Evolutionary conservation across 176 grass and related monocot species (phyloP).

Genomic region (Urochloa ruziziensis): DNA sequence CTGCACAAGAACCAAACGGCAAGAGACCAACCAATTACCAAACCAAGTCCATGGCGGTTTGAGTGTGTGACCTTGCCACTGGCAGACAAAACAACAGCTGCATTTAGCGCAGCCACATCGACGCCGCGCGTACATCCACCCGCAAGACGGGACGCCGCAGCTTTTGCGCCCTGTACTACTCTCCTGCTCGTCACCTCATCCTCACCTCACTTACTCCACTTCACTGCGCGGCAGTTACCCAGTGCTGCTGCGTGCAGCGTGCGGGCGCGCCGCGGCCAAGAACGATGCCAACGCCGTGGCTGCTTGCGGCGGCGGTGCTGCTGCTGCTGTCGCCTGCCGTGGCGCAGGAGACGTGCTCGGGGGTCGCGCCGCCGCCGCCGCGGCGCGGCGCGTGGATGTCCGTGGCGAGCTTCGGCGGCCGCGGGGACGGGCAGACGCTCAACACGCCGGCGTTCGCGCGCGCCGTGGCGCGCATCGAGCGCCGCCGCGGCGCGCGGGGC

Average conservation of each 20-base stretch:
- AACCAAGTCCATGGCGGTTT: slow-evolving; percentile 9
- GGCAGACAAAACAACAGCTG: neutral
- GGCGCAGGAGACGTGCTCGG: slow-evolving; percentile 46
- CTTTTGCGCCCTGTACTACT: slow-evolving; percentile 19
- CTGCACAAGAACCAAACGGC: neutral
- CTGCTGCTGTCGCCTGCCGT: neutral
- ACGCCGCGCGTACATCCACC: neutral
- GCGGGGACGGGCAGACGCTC: slow-evolving; percentile 47
- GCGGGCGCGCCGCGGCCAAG: neutral
- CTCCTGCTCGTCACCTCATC: neutral
- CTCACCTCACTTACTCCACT: neutral
- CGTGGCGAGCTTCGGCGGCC: slow-evolving; percentile 53
- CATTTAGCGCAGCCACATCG: neutral
- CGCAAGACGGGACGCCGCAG: neutral
- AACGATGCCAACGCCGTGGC: neutral
- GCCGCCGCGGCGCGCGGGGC: slow-evolving; percentile 34
- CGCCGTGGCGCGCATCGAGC: slow-evolving; percentile 51
- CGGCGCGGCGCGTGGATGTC: slow-evolving; percentile 58
- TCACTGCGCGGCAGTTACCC: neutral
- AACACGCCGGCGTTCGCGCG: slow-evolving; percentile 59
- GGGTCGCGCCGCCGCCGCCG: slow-evolving; percentile 20
- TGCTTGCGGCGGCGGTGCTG: neutral
- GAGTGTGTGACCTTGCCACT: neutral
- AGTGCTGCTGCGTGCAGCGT: neutral
- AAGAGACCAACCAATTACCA: neutral